A percentile compares a stretch with the other conserved stretches of the same genome.
phyloP scores from a whole-genome alignment of 768 basidiomycete genomes.

The Boletus tomentosulus region DNA sequence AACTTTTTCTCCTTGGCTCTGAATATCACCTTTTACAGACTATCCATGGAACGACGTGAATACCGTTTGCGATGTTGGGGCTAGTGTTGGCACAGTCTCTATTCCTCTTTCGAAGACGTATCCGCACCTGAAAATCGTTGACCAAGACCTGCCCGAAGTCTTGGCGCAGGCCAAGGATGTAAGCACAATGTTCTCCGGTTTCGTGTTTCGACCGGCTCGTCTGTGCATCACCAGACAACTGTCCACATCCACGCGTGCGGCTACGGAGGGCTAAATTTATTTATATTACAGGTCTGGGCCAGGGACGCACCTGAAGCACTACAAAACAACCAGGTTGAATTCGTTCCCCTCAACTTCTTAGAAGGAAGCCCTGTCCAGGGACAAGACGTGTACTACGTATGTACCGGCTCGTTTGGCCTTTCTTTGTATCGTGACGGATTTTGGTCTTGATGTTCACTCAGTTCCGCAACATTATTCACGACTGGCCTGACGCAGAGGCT shows the following conservation, averaged over 20 bases:
- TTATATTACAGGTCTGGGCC: background rate
- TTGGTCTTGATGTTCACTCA: background rate
- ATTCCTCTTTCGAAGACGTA: slow-evolving; percentile 22
- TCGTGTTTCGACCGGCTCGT: background rate
- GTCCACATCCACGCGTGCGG: background rate
- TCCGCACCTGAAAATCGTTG: slow-evolving; percentile 24
- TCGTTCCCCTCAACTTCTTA: background rate
- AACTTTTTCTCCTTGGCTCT: background rate
- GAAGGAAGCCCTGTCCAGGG: slow-evolving; percentile 12
- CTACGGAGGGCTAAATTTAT: background rate
- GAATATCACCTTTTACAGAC: slow-evolving; percentile 10
- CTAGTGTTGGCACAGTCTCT: slow-evolving; percentile 29
- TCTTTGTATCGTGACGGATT: background rate
- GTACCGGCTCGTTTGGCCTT: background rate
- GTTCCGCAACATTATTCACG: background rate
- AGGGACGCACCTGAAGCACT: background rate
- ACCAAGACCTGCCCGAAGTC: slow-evolving; percentile 31
- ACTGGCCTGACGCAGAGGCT: slow-evolving; percentile 34
- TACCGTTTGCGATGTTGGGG: slow-evolving; percentile 28
- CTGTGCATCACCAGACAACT: background rate
- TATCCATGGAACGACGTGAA: slow-evolving; percentile 24
- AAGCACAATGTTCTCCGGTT: background rate
- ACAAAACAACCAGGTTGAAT: background rate
- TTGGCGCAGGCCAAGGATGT: slow-evolving; percentile 21
- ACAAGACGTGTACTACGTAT: slow-evolving; percentile 25